Evolutionary conservation across 257 asterid species (phyloP), one percentile per base, ranked within the genome.

Genomic region (Solanum okadae): DNA sequence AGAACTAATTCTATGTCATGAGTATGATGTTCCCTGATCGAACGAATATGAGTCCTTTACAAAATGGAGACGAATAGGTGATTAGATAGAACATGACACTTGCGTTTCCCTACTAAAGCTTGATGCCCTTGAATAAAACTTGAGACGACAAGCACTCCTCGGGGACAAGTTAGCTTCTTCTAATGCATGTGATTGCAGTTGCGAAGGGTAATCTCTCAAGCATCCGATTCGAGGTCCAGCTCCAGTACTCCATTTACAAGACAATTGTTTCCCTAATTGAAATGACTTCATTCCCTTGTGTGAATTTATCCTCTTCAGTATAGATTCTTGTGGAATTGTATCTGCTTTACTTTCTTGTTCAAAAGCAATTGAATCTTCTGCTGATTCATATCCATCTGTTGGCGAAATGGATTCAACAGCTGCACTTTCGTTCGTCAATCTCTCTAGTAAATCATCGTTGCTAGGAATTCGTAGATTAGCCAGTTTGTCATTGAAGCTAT

Each of bases 191-290:
- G 91, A 91, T 71, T 96, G 98, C 23, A 96, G 95, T 86, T 94
- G 95, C 0, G 96, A 89, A 0, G 98, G 99, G 85, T 95, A 96
- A 14, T 96, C 98, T 85, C 99, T 91, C 87, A 96, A 87, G 89
- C 97, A 95, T 11, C 99, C 96, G 1, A 96, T 96, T 78, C 99
- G 88, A 1, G 99, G 99, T 23, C 99, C 99, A 3, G 98, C 99
- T 61, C 99, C 99, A 0, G 98, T 95, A 85, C 98, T 96, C 99
- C 99, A 96, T 91, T 89, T 94, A 91, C 94, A 92, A 9, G 98
- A 95, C 71, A 96, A 37, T 34, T 96, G 95, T 86, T 94, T 93
- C 63, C 96, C 98, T n/a, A 96, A 52, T 86, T 96, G 98, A 86
- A 88, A 94, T 11, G 98, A 94, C 67, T 91, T 92, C 92, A 85